Evolutionary conservation across 192 early-diverging fungal genomes (phyloP), one percentile per base, ranked within the genome.

Genomic region (Linnemannia elongata): DNA sequence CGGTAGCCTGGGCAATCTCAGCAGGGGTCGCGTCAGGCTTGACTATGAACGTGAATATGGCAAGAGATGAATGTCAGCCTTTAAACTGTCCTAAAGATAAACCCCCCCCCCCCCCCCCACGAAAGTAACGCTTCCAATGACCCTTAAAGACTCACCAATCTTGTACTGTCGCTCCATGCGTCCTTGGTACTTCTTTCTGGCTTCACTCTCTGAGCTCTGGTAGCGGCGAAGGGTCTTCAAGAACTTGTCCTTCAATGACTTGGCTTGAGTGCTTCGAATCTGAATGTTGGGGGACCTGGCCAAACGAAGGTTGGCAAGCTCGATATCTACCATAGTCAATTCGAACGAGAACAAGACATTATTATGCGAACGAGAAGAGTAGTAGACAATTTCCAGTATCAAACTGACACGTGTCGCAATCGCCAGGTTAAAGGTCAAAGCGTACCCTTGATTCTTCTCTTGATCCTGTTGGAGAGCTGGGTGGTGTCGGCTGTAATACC

Each of bases 161-260:
- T 93, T 91, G 87, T 93, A 94, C 77, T 97, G 96, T 81, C 95
- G 88, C 83, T 97, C 95, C 91, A 97, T 90, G 69, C 96, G 88
- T 69, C 94, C 92, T 78, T 96, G 93, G 85, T 96, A 97, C 89
- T 97, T 97, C 74, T 94, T 92, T 72, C 97, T 93, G 79, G 95
- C 96, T 60, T 93, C 94, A 77, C 92, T 91, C 84, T 97, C 96
- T 10, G 95, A 93, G 13, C 91, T 88, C 83, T 97, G 96, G 80
- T 96, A 97, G 44, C 95, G 93, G 70, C 92, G 94, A 92, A 95
- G 93, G 18, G 90, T 88, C 45, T 93, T 92, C 78, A 93, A 82
- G 47, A 94, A 94, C 81, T 90, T 90, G 75, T 94, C 93, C 60
- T 91, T 92, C 54, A 94, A 71, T 15, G 91, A 78, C 4, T 81